Evolutionary conservation across 129 eudicot species (phyloP).

Genomic region (Flaveria linearis): DNA sequence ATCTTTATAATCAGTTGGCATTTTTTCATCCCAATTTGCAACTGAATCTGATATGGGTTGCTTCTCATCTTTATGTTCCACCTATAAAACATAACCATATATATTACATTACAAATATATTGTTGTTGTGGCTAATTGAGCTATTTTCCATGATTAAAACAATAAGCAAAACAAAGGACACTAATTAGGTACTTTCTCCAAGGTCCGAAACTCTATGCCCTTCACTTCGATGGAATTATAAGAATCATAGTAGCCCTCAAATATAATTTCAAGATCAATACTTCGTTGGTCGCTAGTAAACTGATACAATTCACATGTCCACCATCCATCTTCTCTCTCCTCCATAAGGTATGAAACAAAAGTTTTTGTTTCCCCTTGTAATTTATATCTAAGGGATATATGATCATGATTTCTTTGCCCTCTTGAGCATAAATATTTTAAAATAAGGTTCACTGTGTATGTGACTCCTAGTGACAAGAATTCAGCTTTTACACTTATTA

Average conservation of each 20-base stretch:
- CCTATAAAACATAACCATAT: neutral
- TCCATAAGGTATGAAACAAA: neutral
- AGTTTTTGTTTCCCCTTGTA: neutral
- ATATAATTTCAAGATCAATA: neutral
- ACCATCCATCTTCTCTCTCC: slow-evolving; percentile 7
- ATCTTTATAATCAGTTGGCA: neutral
- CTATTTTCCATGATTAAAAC: neutral
- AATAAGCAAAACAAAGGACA: too few relatives aligned
- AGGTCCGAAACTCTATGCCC: neutral
- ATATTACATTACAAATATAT: too few relatives aligned
- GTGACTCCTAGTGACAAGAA: slow-evolving; percentile 6
- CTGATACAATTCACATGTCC: neutral
- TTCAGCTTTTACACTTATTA: neutral
- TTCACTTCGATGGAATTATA: neutral
- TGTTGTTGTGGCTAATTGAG: too few relatives aligned
- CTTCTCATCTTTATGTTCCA: slow-evolving; percentile 5
- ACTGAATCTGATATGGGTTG: slow-evolving; percentile 12
- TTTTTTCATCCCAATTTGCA: slow-evolving; percentile 13
- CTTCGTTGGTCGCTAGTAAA: neutral
- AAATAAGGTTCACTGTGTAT: slow-evolving; percentile 13
- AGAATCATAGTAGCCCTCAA: neutral
- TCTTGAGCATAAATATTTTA: neutral
- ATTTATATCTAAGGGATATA: neutral
- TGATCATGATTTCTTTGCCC: neutral
- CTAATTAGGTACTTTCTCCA: neutral